Evolutionary conservation across 1,139 yeast species (phyloP), one percentile per base, ranked within the genome.

Genomic region (Zygoascus hellenicus): DNA sequence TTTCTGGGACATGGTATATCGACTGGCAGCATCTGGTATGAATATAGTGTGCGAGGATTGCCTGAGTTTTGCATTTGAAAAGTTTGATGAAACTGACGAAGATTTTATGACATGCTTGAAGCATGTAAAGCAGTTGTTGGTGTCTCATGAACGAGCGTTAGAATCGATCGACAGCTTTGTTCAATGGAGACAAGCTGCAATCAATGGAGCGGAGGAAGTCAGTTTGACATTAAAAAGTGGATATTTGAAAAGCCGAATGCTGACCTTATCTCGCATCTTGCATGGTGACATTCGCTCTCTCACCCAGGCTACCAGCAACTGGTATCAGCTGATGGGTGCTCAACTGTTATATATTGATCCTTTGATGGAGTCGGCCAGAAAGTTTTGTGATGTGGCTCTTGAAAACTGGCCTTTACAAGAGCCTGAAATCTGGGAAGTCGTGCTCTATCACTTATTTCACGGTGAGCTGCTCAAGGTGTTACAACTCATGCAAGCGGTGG

Each of bases 301-400:
- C 22, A 60, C 77, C 2, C 67, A 66, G 13, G 69, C 65, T 48
- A 72, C 83, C 32, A 67, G 69, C 5, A 67, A 76, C 1, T 87
- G 96, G 96, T 84, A 80, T 61, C 95, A 86, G 58, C 72, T 81
- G 15, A 72, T 79, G 42, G 71, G 78, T 42, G 83, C 86, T 0
- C 72, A 83, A 38, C 68, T 80, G 26, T 69, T 80, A 46, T 88
- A 72, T 61, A 81, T 80, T 58, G 78, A 86, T 37, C 83, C 84
- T 33, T 70, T 78, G 1, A 51, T 61, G 13, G 67, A 71, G 22
- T 60, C 76, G 26, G 52, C 76, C 2, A 54, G 55, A 13, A 80
- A 77, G 50, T 78, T 76, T 54, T 64, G 69, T 49, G 49, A 54
- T 26, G 34, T 60, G 5, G 65, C 70, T 1, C 51, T 62, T 3